Evolutionary conservation across 768 basidiomycete species (phyloP), one percentile per base, ranked within the genome.

Genomic region (Rhizopogon roseolus): DNA sequence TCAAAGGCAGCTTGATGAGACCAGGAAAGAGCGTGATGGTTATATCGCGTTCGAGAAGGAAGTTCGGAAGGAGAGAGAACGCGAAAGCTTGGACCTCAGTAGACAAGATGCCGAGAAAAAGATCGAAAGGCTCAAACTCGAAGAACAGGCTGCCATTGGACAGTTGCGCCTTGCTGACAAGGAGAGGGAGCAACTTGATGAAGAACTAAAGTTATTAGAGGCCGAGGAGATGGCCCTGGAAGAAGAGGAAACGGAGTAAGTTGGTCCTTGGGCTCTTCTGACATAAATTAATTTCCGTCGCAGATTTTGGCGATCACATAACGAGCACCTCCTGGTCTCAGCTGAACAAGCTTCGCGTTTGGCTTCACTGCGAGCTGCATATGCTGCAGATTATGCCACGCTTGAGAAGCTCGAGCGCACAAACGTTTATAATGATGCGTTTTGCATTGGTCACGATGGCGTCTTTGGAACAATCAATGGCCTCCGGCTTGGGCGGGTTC

Each of bases 381-480:
- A 92, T 60, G 84, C 85, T 19, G 81, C 86, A 22, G 91, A 91
- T 62, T 79, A 86, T 17, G 80, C 79, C 10, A 86, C 85, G 4
- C 76, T 90, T 14, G 90, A 93, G 65, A 89, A 90, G 67, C 77
- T 97, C 10, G 89, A 93, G 64, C 81, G 88, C 50, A 93, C 93
- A 2, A 97, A 97, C 64, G 93, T 97, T 22, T 96, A 96, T 73
- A 93, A 93, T 56, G 93, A 97, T 62, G 90, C 93, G 0, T 97
- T 97, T 65, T 94, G 92, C 63, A 95, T 96, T 60, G 93, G 93
- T 3, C 92, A 94, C 57, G 93, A 96, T 62, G 91, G 92, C 5
- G 88, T 90, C 1, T 93, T 98, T 63, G 97, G 93, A 2, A 98
- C 96, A n/a, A 98, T 99, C 69, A 98, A 98, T 62, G 93, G 93